Conservation (phyloP, 2,329 filamentous ascomycete genomes). For the Ramichloridium luteum region DNA sequence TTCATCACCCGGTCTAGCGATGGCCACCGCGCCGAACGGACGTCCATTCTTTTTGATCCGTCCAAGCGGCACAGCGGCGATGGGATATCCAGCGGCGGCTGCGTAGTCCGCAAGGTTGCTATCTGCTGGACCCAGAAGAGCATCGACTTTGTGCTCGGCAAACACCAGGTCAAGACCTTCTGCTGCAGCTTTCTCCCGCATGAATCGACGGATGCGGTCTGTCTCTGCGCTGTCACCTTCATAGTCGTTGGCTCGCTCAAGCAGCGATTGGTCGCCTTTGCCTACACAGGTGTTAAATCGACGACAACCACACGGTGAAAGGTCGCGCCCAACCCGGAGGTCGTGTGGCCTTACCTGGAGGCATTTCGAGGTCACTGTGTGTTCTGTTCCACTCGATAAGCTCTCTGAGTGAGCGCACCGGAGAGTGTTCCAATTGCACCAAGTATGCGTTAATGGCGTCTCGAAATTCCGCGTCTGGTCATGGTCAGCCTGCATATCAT, state of each 20-base stretch:
- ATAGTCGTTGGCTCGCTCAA: not conserved
- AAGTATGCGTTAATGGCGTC: not conserved
- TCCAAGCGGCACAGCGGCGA: not conserved
- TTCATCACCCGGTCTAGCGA: not conserved
- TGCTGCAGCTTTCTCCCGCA: not conserved
- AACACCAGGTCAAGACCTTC: not conserved
- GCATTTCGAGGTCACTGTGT: not conserved
- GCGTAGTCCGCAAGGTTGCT: not conserved
- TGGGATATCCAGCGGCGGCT: not conserved
- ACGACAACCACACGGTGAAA: too few species aligned
- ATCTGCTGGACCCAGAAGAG: not conserved
- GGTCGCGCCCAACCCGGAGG: too few species aligned
- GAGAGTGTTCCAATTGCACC: not conserved
- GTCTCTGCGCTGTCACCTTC: not conserved
- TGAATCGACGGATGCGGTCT: not conserved
- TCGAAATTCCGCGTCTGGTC: not conserved
- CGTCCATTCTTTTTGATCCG: not conserved
- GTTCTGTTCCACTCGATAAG: not conserved
- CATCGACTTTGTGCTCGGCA: not conserved
- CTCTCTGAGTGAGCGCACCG: not conserved
- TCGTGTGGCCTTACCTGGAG: too few species aligned
- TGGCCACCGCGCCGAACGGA: not conserved
- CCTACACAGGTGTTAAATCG: too few species aligned
- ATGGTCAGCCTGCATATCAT: too few species aligned
- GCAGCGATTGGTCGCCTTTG: not conserved